Percentiles rank a stretch among this genome's conserved stretches.
Conservation (phyloP, 2,329 filamentous ascomycete species). For the Epichloe coenophiala region DNA sequence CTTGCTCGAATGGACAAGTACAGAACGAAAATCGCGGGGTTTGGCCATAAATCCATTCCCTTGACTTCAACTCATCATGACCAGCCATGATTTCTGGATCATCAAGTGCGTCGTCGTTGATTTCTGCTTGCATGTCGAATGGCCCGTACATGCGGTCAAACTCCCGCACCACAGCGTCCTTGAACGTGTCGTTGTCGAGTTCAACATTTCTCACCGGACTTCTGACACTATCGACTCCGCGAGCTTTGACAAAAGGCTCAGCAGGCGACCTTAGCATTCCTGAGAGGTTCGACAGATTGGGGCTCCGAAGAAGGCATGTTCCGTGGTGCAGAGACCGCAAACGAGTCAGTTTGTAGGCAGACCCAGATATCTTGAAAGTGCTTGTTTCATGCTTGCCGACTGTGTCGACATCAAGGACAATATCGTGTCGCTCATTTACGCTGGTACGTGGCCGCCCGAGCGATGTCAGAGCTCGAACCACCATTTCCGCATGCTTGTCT, state of each 20-base stretch:
- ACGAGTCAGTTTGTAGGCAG: conserved; percentile 84
- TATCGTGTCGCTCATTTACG: conserved; percentile 88
- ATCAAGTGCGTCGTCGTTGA: conserved; percentile 37
- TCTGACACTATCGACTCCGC: conserved; percentile 83
- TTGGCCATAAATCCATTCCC: conserved; percentile 70
- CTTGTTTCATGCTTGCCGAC: conserved; percentile 5
- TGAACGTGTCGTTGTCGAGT: conserved; percentile 32
- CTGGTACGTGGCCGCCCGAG: conserved; percentile 46
- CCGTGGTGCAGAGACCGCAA: conserved; percentile 79
- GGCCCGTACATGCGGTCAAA: conserved; percentile 55
- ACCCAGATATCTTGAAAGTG: conserved; percentile 76
- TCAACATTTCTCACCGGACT: conserved; percentile 72
- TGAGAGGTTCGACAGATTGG: conserved; percentile 57
- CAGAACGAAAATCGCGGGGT: conserved; percentile 73
- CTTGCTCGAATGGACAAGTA: conserved; percentile 42
- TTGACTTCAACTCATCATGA: conserved; percentile 31
- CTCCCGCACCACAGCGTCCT: conserved; percentile 44
- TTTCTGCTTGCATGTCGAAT: conserved; percentile 19
- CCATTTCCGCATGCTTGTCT: conserved; percentile 83
- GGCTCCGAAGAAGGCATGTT: conserved; percentile 70
- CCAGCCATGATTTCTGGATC: conserved; percentile 34
- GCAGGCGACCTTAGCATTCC: conserved; percentile 66
- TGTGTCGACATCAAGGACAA: conserved; percentile 50
- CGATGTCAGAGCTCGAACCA: conserved; percentile 62
- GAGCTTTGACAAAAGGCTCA: conserved; percentile 60